Evolutionary conservation across 176 grass and related monocot genomes (phyloP), one percentile per base, ranked within the genome.

Genomic region (Aegilops sharonensis): DNA sequence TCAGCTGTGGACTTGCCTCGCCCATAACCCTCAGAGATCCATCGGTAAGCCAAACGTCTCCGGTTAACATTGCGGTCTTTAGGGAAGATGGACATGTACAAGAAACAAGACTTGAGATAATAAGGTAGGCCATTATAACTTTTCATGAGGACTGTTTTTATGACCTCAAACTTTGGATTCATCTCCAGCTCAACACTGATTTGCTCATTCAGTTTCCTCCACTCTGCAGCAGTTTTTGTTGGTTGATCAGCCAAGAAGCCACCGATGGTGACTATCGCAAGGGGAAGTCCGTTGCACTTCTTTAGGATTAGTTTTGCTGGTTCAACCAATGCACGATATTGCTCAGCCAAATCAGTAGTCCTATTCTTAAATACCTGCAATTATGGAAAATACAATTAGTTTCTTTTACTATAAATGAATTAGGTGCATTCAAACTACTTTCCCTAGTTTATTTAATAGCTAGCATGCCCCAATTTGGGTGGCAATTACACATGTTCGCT

Each of bases 221-320:
- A 70, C 27, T 45, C 60, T 20, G 0, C 6, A 23, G 14, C 40
- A 6, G 23, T 87, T 69, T 77, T 79, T 13, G 67, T 63, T 13
- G 67, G 59, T 72, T 76, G 83, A 9, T 34, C 54, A 2, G 87
- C 72, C 3, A 92, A 63, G 57, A 84, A 71, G 57, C 91, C 80
- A 30, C 84, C 91, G 3, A 92, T 81, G 12, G 74, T 87, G 8
- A 81, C 75, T 37, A 92, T 73, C 18, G 91, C 91, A 29, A 92
- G 67, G 6, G 87, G 87, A 18, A 89, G 52, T 9, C 84, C 66
- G 10, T 31, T 32, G 10, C 87, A 89, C 14, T 75, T 89, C 4
- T 65, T 71, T 0, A 92, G 2, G 2, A 92, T 92, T 4, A 34
- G 8, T 8, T 45, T 8, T 10, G 67, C 83, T 31, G 81, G 14